Evolutionary conservation across 768 basidiomycete genomes (phyloP).

Genomic region (Paxillus rubicundulus): DNA sequence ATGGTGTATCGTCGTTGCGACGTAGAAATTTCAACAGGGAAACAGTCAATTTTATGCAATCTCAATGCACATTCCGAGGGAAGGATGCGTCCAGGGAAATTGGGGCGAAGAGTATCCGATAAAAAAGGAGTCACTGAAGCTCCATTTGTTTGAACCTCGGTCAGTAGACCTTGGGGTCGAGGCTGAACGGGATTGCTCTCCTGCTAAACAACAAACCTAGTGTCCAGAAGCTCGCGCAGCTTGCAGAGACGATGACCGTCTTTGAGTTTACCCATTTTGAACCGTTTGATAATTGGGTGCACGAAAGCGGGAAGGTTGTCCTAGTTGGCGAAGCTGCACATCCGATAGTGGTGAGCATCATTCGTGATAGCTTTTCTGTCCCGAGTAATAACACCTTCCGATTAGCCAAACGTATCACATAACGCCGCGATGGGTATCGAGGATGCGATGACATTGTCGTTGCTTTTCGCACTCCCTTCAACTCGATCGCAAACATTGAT

Average conservation of each 20-base stretch:
- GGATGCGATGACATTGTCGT: slow-evolving; percentile 58
- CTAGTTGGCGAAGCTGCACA: slow-evolving; percentile 61
- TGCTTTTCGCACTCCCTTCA: slow-evolving; percentile 52
- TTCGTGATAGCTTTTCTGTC: background rate
- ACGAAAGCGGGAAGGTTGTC: slow-evolving; percentile 48
- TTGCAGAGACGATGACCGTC: slow-evolving; percentile 17
- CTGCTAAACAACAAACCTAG: slow-evolving; percentile 2
- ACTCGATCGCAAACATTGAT: slow-evolving; percentile 43
- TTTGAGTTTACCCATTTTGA: slow-evolving; percentile 28
- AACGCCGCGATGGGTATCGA: slow-evolving; percentile 49
- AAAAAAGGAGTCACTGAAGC: slow-evolving; percentile 10
- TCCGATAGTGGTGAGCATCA: slow-evolving; percentile 42
- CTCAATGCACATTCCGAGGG: slow-evolving; percentile 5
- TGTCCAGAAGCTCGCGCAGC: slow-evolving; percentile 18
- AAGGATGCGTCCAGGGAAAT: background rate
- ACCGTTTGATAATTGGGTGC: slow-evolving; percentile 48
- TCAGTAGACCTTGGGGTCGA: background rate
- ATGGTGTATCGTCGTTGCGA: background rate
- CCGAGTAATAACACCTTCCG: background rate
- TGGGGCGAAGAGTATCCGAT: slow-evolving; percentile 9
- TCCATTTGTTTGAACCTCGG: slow-evolving; percentile 22
- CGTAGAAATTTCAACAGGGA: slow-evolving; percentile 8
- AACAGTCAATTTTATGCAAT: slow-evolving; percentile 15
- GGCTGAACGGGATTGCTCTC: background rate
- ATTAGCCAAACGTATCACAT: slow-evolving; percentile 50